Conservation (phyloP, 129 eudicot genomes). For the Flaveria linearis region DNA sequence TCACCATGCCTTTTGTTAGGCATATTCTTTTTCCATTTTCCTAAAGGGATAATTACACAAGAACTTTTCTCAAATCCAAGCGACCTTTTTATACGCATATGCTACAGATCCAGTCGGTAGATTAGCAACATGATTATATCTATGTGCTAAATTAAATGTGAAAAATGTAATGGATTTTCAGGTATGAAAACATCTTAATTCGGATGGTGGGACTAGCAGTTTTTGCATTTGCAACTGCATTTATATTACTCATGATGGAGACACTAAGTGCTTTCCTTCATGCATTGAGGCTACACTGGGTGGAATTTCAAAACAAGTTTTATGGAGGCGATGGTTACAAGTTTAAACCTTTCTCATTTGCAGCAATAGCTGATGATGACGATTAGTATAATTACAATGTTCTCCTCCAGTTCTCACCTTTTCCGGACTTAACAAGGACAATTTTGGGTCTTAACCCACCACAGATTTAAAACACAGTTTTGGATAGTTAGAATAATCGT, state of each 20-base stretch:
- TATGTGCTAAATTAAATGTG: not conserved
- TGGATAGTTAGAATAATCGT: constrained; percentile 42
- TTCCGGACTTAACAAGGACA: constrained; percentile 24
- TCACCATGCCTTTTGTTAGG: not conserved
- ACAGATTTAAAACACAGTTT: constrained; percentile 33
- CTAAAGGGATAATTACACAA: not conserved
- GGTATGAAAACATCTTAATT: constrained; percentile 74
- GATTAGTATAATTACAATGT: constrained; percentile 51
- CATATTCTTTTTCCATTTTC: not conserved
- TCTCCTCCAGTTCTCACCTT: constrained; percentile 15
- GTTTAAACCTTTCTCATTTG: constrained; percentile 85
- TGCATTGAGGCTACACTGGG: constrained; percentile 98
- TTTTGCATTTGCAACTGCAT: constrained; percentile 93
- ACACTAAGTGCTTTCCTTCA: constrained; percentile 97
- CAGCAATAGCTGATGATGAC: constrained; percentile 77
- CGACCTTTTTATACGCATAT: too few relatives aligned
- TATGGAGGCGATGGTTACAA: constrained; percentile 91
- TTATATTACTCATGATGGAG: constrained; percentile 94
- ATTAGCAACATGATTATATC: not conserved
- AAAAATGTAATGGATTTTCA: constrained; percentile 33
- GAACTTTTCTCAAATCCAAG: not conserved
- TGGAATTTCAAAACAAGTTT: constrained; percentile 91
- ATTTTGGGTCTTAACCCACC: constrained; percentile 1
- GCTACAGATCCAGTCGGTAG: too few relatives aligned
- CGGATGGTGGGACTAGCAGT: constrained; percentile 88